These are phyloP conservation scores for Physcomitrellopsis africana DNA, from an alignment of 225 moss, liverwort and hornwort genomes.

Conservation along the genomic window DNA sequence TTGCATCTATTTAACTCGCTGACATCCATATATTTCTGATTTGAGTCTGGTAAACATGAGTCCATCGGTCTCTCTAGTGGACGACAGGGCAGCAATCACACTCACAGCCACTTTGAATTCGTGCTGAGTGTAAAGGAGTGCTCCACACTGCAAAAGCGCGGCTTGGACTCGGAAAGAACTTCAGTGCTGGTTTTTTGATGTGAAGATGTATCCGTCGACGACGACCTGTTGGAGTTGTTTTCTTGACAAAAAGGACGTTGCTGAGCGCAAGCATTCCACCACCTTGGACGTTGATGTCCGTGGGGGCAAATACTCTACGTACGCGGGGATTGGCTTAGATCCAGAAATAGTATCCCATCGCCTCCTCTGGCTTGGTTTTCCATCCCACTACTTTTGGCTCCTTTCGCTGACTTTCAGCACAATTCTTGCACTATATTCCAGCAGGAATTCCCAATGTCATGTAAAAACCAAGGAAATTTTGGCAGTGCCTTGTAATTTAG, in stretches of 20 bases:
- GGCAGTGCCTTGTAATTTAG: neutral
- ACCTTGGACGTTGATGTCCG: neutral
- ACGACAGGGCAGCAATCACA: constrained; percentile 37
- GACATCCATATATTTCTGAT: constrained; percentile 39
- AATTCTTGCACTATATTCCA: constrained; percentile 14
- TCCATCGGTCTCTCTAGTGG: constrained; percentile 22
- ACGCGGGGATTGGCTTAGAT: constrained; percentile 26
- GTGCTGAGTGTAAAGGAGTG: constrained; percentile 8
- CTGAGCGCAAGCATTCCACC: constrained; percentile 18
- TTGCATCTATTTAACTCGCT: constrained; percentile 37
- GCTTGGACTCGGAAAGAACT: constrained; percentile 27
- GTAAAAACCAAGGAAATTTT: neutral
- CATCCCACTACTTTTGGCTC: constrained; percentile 10
- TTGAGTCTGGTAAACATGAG: constrained; percentile 51
- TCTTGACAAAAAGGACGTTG: too few species aligned
- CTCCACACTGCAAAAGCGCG: too few species aligned
- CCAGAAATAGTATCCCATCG: constrained; percentile 38
- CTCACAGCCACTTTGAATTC: constrained; percentile 44
- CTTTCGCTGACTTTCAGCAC: neutral
- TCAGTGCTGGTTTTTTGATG: constrained; percentile 35
- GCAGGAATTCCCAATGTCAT: constrained; percentile 28
- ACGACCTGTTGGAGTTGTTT: neutral
- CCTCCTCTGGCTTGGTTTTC: constrained; percentile 39
- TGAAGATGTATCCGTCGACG: neutral
- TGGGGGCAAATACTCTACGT: constrained; percentile 28